Percentiles rank a stretch among this genome's conserved stretches.
phyloP scores from a whole-genome alignment of 805 yeast genomes.

The Kuraishia ogatae region DNA sequence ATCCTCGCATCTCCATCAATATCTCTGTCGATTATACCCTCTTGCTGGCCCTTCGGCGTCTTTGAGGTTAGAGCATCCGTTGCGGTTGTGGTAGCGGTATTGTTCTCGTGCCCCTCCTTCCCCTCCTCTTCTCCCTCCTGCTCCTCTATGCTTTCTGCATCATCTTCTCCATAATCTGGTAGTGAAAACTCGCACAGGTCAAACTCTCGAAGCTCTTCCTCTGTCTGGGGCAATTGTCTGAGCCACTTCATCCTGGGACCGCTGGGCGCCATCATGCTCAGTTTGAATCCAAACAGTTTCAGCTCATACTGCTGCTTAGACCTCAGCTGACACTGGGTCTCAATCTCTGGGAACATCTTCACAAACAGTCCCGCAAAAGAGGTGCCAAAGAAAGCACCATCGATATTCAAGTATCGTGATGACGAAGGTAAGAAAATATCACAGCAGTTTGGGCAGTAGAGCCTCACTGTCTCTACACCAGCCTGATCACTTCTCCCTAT shows the following conservation, averaged over 20 bases:
- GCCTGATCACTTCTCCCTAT: slow-evolving; percentile 87
- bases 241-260: slow-evolving; percentile 98
- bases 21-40: slow-evolving; percentile 2
- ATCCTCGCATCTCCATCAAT: slow-evolving; percentile 9
- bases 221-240: slow-evolving; percentile 62
- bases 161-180: slow-evolving; percentile 24
- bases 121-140: slow-evolving; percentile 21
- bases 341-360: slow-evolving; percentile 87
- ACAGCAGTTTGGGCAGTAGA: slow-evolving; percentile 91
- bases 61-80: background rate
- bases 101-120: slow-evolving; percentile 17
- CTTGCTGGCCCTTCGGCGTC: background rate
- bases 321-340: slow-evolving; percentile 59
- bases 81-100: slow-evolving; percentile 5
- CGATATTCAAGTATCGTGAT: slow-evolving; percentile 79
- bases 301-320: slow-evolving; percentile 54
- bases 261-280: slow-evolving; percentile 61
- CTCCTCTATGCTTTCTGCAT: slow-evolving; percentile 19
- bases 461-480: slow-evolving; percentile 84
- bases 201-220: slow-evolving; percentile 53
- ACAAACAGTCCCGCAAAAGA: slow-evolving; percentile 90
- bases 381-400: slow-evolving; percentile 96
- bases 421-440: slow-evolving; percentile 86
- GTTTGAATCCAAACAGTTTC: slow-evolving; percentile 80
- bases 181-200: slow-evolving; percentile 54